Conservation (phyloP, 352 stramenopile species). For the Chrysophaeum taylorii region DNA sequence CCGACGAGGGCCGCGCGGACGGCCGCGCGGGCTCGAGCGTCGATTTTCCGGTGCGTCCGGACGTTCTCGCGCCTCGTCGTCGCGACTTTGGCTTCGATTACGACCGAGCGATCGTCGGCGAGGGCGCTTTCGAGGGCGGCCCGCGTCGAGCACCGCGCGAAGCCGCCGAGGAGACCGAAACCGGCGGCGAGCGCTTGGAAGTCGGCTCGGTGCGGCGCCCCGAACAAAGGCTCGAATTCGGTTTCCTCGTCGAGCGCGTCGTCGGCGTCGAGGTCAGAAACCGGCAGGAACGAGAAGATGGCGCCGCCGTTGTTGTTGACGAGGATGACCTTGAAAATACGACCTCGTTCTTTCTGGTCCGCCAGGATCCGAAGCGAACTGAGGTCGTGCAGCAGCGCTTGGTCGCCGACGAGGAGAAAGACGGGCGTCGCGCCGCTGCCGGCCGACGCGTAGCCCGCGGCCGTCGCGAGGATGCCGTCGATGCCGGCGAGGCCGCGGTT, state of each 20-base stretch:
- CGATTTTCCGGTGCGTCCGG: background rate
- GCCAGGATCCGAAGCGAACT: background rate
- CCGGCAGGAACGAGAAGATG: slow-evolving; percentile 10
- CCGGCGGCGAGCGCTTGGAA: background rate
- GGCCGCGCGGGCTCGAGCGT: background rate
- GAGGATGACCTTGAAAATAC: background rate
- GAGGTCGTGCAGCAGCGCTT: slow-evolving; percentile 2
- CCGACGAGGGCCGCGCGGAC: background rate
- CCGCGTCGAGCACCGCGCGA: background rate
- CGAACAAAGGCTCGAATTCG: slow-evolving; percentile 5
- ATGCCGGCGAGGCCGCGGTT: slow-evolving; percentile 9
- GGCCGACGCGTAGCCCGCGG: background rate
- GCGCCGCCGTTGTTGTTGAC: slow-evolving; percentile 7
- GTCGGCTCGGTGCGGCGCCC: background rate
- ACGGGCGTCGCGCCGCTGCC: no score
- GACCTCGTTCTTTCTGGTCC: background rate
- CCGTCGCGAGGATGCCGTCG: slow-evolving; percentile 8
- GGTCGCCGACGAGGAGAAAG: background rate
- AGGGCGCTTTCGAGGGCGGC: background rate
- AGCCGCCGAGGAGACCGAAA: background rate
- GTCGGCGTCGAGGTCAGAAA: background rate
- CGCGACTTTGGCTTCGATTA: background rate
- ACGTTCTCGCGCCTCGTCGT: background rate
- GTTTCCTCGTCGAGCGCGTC: background rate
- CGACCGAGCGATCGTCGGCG: background rate